Base-by-base conservation (phyloP, 345 rosid species). In the Eucalyptus leucophloia region DNA sequence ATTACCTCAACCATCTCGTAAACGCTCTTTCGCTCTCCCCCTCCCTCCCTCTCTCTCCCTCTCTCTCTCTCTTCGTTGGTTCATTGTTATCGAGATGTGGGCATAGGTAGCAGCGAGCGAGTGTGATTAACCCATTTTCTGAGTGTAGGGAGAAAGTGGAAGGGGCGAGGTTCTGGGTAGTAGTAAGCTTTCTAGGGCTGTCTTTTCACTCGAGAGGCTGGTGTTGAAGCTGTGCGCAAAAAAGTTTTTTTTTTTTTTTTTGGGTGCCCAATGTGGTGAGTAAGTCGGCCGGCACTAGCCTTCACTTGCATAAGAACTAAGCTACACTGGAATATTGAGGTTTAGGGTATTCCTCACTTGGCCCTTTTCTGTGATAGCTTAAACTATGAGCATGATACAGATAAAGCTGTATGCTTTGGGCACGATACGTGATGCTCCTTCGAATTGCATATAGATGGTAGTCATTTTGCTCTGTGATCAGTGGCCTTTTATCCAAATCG, bases 1-100 rank as follows among this genome's bases (percentile, higher is more conserved):
- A 94, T 34, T 93, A 93, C 90, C 97, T 97, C 90, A 97, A 97
- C 51, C 87, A 91, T 88, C 96, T 96, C 7, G 99, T 96, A 92
- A 69, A 53, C 58, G 11, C 58, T 26, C 42, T 51, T 19, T 86
- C 28, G 45, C 40, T 87, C 44, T 26, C 58, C 60, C 67, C 8
- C 7, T 23, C 50, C 77, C 65, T 11, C 15, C n/a, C 49, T 19
- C 60, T 13, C 28, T 49, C 28, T 49, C 24, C 58, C 26, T 60
- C 32, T 80, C 44, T 21, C 72, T 23, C 16, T 49, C 50, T 51
- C 10, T 72, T 47, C 44, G 8, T 77, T 5, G 42, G 32, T 32
- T 85, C 56, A n/a, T 19, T 77, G 83, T 11, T 40, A 37, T 77
- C 28, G 83, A 37, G 26, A 18, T 9, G 81, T 18, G 81, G 44